A percentile compares a stretch with the other conserved stretches of the same genome.
phyloP scores from a whole-genome alignment of 179 eudicot species.

The Camellia oleifera region DNA sequence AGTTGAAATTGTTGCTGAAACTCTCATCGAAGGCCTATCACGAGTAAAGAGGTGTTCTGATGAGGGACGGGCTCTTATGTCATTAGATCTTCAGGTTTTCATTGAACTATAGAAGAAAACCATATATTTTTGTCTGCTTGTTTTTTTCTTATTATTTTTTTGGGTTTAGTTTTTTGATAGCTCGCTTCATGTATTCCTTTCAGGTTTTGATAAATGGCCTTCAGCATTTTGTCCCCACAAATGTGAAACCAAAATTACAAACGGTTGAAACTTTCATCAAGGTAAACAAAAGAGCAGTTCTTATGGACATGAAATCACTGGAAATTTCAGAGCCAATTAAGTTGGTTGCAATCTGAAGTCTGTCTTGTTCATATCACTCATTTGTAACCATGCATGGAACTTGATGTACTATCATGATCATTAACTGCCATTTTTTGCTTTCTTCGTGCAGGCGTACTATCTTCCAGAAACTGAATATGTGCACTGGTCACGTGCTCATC shows the following conservation, averaged over 20 bases:
- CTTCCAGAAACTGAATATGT: slow-evolving; percentile 96
- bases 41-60: slow-evolving; percentile 89
- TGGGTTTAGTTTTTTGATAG: slow-evolving; percentile 5
- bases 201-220: slow-evolving; percentile 96
- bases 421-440: slow-evolving; percentile 4
- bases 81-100: slow-evolving; percentile 88
- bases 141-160: background rate
- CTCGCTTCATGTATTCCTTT: slow-evolving; percentile 12
- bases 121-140: background rate
- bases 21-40: slow-evolving; percentile 85
- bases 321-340: background rate
- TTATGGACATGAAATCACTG: background rate
- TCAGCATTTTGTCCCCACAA: slow-evolving; percentile 73
- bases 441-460: slow-evolving; percentile 72
- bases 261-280: slow-evolving; percentile 83
- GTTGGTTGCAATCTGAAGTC: background rate
- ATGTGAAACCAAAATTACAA: slow-evolving; percentile 77
- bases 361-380: background rate
- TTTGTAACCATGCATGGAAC: background rate
- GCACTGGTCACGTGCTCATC: slow-evolving; percentile 89
- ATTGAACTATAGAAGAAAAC: background rate
- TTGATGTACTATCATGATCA: background rate
- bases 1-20: slow-evolving; percentile 81
- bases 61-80: slow-evolving; percentile 98
- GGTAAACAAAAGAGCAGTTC: slow-evolving; percentile 33